Evolutionary conservation across 495 filamentous ascomycete species (phyloP).

Genomic region (Friedmanniomyces endolithicus): DNA sequence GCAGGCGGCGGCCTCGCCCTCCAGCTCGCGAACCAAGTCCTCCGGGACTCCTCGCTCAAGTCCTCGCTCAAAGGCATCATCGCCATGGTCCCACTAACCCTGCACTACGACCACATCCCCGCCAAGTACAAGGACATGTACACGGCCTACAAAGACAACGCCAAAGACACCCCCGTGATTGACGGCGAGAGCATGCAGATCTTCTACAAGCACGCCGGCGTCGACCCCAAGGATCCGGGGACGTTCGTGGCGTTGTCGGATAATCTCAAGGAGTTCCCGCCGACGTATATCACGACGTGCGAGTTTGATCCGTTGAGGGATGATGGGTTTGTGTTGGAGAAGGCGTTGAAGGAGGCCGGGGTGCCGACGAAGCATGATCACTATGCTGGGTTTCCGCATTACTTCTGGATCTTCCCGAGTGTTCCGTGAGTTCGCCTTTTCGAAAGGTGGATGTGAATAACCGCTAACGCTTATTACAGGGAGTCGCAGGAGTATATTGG

Average conservation of each 20-base stretch:
- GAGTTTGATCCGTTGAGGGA: constrained; percentile 25
- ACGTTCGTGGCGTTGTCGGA: constrained; percentile 17
- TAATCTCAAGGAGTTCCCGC: constrained; percentile 20
- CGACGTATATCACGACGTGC: constrained; percentile 22
- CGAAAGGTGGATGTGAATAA: no score
- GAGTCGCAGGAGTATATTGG: constrained; percentile 11
- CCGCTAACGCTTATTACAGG: no score
- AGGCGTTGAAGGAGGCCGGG: constrained; percentile 20
- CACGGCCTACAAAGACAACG: constrained; percentile 24
- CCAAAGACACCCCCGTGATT: constrained; percentile 19
- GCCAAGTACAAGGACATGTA: constrained; percentile 20
- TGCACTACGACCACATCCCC: constrained; percentile 21
- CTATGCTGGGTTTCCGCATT: constrained; percentile 15
- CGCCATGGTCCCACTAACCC: constrained; percentile 20
- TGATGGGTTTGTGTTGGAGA: constrained; percentile 23
- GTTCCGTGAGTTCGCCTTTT: no score
- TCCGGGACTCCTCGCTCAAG: constrained; percentile 11
- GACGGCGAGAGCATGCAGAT: constrained; percentile 15
- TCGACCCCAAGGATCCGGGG: constrained; percentile 15
- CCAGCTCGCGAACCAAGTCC: constrained; percentile 18
- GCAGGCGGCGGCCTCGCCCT: constrained; percentile 26
- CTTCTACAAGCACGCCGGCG: constrained; percentile 13
- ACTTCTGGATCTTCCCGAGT: constrained; percentile 16
- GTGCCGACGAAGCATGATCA: constrained; percentile 19
- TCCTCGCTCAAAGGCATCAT: constrained; percentile 19